Evolutionary conservation across 345 rosid species (phyloP).

Genomic region (Microthlaspi erraticum): DNA sequence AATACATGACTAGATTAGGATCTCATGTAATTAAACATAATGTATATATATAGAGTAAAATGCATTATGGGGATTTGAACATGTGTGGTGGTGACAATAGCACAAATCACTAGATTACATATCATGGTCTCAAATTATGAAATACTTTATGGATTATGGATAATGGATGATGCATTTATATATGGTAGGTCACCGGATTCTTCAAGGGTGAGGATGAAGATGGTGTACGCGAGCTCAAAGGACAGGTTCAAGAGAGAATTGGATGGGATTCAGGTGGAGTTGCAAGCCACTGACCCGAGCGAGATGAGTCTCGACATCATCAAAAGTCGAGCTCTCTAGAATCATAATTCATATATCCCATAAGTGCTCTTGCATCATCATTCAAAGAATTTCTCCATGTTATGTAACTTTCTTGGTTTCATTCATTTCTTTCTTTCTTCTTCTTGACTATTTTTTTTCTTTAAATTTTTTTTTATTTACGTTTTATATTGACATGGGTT

Average conservation of each 20-base stretch:
- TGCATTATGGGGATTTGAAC: not conserved
- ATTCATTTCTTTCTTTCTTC: conserved; percentile 34
- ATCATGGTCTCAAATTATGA: not conserved
- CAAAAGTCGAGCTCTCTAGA: conserved; percentile 74
- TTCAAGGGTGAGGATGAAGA: conserved; percentile 82
- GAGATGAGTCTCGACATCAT: conserved; percentile 95
- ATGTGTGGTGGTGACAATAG: not conserved
- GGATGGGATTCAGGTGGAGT: conserved; percentile 92
- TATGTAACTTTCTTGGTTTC: conserved; percentile 42
- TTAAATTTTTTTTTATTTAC: conserved; percentile 2
- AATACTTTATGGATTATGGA: not conserved
- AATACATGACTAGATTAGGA: not conserved
- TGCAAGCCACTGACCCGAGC: conserved; percentile 98
- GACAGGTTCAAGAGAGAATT: conserved; percentile 97
- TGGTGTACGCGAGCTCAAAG: conserved; percentile 95
- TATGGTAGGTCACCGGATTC: conserved; percentile 79
- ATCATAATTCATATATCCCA: conserved; percentile 22
- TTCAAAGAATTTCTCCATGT: conserved; percentile 28
- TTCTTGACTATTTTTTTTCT: conserved; percentile 1
- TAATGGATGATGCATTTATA: not conserved
- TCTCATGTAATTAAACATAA: too few relatives aligned
- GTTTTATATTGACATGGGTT: conserved; percentile 32
- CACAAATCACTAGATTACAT: not conserved
- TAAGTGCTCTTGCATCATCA: conserved; percentile 13
- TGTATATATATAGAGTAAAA: too few relatives aligned